These are phyloP conservation scores for Trematosphaeria pertusa DNA, from an alignment of 2,329 filamentous ascomycete genomes.

Conservation along the genomic window DNA sequence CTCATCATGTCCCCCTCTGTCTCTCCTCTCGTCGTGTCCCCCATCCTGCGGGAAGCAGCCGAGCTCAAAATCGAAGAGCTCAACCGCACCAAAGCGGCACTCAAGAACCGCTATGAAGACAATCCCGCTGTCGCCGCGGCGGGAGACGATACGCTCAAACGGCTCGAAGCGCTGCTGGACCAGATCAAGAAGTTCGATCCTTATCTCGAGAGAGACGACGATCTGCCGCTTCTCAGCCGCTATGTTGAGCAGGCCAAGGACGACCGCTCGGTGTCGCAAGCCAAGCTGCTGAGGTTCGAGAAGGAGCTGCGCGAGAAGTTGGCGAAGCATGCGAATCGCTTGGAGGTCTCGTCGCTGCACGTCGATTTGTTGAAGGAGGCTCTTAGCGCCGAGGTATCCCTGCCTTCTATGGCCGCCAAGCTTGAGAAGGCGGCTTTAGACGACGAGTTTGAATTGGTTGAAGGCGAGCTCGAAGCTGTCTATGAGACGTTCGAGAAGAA, in stretches of 20 bases:
- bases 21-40: slow-evolving; percentile 20
- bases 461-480: slow-evolving; percentile 62
- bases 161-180: slow-evolving; percentile 45
- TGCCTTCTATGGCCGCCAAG: slow-evolving; percentile 13
- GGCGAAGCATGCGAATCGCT: slow-evolving; percentile 59
- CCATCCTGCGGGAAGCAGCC: slow-evolving; percentile 27
- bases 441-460: slow-evolving; percentile 57
- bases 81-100: slow-evolving; percentile 58
- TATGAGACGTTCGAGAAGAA: slow-evolving; percentile 48
- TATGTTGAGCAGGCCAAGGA: slow-evolving; percentile 62
- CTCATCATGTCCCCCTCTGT: slow-evolving; percentile 13
- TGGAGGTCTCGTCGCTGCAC: slow-evolving; percentile 65
- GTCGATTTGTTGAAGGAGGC: slow-evolving; percentile 56
- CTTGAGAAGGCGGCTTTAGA: slow-evolving; percentile 33
- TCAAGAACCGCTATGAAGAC: slow-evolving; percentile 54
- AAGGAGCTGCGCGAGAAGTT: slow-evolving; percentile 56
- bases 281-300: slow-evolving; percentile 57
- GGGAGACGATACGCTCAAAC: slow-evolving; percentile 33
- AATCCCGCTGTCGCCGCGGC: slow-evolving; percentile 33
- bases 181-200: slow-evolving; percentile 45
- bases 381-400: slow-evolving; percentile 39
- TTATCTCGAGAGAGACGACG: slow-evolving; percentile 39
- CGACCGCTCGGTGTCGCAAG: slow-evolving; percentile 60
- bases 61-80: slow-evolving; percentile 63
- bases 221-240: slow-evolving; percentile 55